Conservation (phyloP, 1,284 basidiomycete genomes). For the Serendipita sp. region DNA sequence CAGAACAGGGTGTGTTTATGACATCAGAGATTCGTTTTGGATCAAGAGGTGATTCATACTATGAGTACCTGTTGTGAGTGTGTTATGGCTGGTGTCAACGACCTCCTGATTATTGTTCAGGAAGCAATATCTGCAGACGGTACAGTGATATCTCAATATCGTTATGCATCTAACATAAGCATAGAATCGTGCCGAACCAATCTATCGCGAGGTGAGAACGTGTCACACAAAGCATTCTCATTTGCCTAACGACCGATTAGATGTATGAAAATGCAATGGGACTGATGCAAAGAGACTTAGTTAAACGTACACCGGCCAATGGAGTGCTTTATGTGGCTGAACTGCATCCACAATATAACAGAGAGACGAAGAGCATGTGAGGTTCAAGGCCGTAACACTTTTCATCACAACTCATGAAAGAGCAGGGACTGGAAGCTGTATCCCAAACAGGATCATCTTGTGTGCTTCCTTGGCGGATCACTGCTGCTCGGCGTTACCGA, state of each 20-base stretch:
- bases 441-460: conserved; percentile 91
- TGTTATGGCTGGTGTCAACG: conserved; percentile 6
- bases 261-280: conserved; percentile 81
- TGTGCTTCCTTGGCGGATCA: conserved; percentile 87
- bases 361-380: conserved; percentile 19
- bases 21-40: conserved; percentile 75
- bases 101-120: conserved; percentile 23
- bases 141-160: conserved; percentile 21
- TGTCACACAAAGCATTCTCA: not conserved
- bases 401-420: not conserved
- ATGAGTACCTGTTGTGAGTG: conserved; percentile 75
- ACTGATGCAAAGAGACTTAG: conserved; percentile 64
- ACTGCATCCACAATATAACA: conserved; percentile 42
- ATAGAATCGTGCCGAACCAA: conserved; percentile 59
- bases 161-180: conserved; percentile 10
- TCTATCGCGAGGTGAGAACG: conserved; percentile 56
- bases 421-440: conserved; percentile 51
- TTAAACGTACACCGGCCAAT: conserved; percentile 44
- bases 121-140: conserved; percentile 71
- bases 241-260: conserved; percentile 23
- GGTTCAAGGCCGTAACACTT: not conserved
- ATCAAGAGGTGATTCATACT: conserved; percentile 88
- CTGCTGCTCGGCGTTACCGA: conserved; percentile 81
- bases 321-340: conserved; percentile 73
- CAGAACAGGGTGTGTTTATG: conserved; percentile 53